Conservation (phyloP, 139 green algal species). For the Diplosphaera chodatii region DNA sequence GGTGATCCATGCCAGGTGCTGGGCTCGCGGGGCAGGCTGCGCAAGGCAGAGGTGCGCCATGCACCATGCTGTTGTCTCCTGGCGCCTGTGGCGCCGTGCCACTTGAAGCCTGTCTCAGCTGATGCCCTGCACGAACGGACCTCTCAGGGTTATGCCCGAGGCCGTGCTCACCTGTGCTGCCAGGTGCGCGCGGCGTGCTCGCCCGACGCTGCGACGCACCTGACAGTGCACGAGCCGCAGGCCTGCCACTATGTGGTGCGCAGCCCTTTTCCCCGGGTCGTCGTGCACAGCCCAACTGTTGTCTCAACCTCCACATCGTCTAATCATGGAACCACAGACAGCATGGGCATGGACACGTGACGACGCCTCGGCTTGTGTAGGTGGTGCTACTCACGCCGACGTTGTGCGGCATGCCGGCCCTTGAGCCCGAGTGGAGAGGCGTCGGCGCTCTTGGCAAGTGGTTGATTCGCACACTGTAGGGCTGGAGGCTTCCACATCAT, state of each 20-base stretch:
- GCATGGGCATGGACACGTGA: no score
- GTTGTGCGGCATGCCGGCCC: constrained; percentile 24
- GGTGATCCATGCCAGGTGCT: constrained; percentile 19
- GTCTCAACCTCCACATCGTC: no score
- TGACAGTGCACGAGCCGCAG: constrained; percentile 45
- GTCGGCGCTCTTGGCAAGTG: neutral
- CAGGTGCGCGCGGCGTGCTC: constrained; percentile 40
- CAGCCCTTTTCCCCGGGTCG: no score
- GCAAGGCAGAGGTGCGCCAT: constrained; percentile 10
- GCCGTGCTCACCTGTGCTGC: no score
- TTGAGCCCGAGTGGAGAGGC: neutral
- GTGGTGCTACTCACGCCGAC: constrained; percentile 34
- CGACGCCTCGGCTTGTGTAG: no score
- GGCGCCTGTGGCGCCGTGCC: neutral
- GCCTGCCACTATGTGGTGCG: constrained; percentile 48
- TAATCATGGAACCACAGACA: no score
- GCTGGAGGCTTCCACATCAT: neutral
- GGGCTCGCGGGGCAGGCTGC: constrained; percentile 7
- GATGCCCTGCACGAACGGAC: no score
- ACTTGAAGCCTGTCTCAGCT: no score
- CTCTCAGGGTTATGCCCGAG: no score
- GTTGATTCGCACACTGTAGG: neutral
- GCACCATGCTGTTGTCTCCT: neutral
- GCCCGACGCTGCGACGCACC: constrained; percentile 20
- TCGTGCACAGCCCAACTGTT: no score